Conservation (phyloP, 2,329 filamentous ascomycete species). For the Blastomyces parvus region DNA sequence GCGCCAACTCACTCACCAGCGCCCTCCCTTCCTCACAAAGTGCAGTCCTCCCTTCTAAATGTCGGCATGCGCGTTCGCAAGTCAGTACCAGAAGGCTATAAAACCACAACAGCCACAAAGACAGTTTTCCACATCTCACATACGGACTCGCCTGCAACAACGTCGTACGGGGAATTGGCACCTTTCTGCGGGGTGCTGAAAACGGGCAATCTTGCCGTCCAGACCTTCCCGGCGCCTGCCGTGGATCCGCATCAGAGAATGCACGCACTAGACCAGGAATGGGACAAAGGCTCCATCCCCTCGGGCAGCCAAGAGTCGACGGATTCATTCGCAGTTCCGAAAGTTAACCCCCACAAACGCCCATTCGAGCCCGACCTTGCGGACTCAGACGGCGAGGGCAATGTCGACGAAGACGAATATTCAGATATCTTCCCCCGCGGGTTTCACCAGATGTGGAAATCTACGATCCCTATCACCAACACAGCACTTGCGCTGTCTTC, state of each 20-base stretch:
- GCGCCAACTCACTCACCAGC: constrained; percentile 32
- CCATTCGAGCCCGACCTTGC: constrained; percentile 29
- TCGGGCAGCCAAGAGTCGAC: constrained; percentile 33
- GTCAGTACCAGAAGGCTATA: constrained; percentile 87
- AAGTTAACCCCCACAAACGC: constrained; percentile 34
- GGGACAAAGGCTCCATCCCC: constrained; percentile 31
- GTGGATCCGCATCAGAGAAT: constrained; percentile 18
- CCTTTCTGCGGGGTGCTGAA: constrained; percentile 77
- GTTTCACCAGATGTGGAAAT: constrained; percentile 13
- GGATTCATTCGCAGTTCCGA: constrained; percentile 16
- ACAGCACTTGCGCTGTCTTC: constrained; percentile 8
- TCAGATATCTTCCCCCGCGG: constrained; percentile 5
- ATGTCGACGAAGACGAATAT: constrained; percentile 13
- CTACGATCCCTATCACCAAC: constrained; percentile 22
- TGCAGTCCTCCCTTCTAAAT: constrained; percentile 75
- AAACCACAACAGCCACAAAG: constrained; percentile 46
- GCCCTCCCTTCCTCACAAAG: constrained; percentile 50
- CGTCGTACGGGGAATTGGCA: constrained; percentile 49
- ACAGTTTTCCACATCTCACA: neutral
- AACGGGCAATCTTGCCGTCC: constrained; percentile 57
- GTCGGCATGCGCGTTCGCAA: constrained; percentile 95
- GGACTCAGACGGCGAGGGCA: constrained; percentile 31
- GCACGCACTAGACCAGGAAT: constrained; percentile 28
- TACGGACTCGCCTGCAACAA: constrained; percentile 10
- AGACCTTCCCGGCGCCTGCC: constrained; percentile 39